Percentiles rank a stretch among this genome's conserved stretches.
Conservation (phyloP, 768 basidiomycete species). For the Myochromella boudieri region DNA sequence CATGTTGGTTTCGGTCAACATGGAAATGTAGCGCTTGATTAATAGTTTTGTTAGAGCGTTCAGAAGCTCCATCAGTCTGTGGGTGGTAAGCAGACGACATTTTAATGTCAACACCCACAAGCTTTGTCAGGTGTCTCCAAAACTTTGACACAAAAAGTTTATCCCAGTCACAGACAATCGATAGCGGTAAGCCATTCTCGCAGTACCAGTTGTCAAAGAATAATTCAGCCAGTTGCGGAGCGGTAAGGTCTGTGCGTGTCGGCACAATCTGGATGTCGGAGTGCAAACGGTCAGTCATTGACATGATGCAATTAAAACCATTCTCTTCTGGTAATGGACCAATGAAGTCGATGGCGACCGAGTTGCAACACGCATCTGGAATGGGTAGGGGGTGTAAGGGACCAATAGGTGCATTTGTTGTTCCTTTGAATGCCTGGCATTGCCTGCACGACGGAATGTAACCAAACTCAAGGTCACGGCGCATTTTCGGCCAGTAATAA, state of each 20-base stretch:
- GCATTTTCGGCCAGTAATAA: slow-evolving; percentile 19
- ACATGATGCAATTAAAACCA: slow-evolving; percentile 24
- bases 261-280: slow-evolving; percentile 22
- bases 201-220: slow-evolving; percentile 33
- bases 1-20: slow-evolving; percentile 26
- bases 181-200: no score
- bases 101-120: slow-evolving; percentile 24
- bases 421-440: slow-evolving; percentile 26
- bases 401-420: slow-evolving; percentile 21
- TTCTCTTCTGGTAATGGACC: slow-evolving; percentile 25
- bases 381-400: no score
- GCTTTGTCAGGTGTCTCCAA: slow-evolving; percentile 22
- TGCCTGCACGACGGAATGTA: slow-evolving; percentile 12
- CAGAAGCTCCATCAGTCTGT: slow-evolving; percentile 31
- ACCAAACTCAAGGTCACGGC: slow-evolving; percentile 10
- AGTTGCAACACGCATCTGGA: slow-evolving; percentile 23
- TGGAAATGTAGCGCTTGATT: slow-evolving; percentile 23
- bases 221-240: slow-evolving; percentile 17
- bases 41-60: slow-evolving; percentile 27
- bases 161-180: slow-evolving; percentile 30
- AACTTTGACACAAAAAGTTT: slow-evolving; percentile 29
- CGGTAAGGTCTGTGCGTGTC: slow-evolving; percentile 5
- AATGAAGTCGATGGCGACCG: no score
- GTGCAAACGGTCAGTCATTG: slow-evolving; percentile 25
- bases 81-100: slow-evolving; percentile 36